Conservation (phyloP, 2,329 filamentous ascomycete genomes). For the Aciculosporium take region DNA sequence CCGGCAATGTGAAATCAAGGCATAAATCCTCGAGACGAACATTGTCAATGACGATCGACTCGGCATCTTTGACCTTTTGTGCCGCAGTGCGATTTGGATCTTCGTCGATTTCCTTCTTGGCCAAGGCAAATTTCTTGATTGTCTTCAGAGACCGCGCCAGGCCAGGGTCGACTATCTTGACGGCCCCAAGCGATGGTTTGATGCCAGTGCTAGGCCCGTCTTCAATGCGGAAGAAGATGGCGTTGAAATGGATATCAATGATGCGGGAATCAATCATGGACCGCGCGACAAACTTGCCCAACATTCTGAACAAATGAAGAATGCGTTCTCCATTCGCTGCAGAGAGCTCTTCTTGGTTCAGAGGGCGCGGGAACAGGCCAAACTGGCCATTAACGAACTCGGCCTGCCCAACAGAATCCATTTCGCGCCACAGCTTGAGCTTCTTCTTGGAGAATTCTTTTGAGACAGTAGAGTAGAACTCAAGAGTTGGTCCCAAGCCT, state of each 20-base stretch:
- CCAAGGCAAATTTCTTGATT: slow-evolving; percentile 72
- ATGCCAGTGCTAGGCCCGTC: slow-evolving; percentile 49
- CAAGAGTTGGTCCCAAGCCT: slow-evolving; percentile 83
- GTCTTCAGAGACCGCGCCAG: slow-evolving; percentile 74
- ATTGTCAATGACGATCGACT: slow-evolving; percentile 59
- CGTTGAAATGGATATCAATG: slow-evolving; percentile 94
- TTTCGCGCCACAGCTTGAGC: slow-evolving; percentile 90
- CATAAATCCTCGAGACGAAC: slow-evolving; percentile 74
- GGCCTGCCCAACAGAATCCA: slow-evolving; percentile 55
- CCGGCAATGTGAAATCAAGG: slow-evolving; percentile 88
- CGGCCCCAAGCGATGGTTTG: slow-evolving; percentile 71
- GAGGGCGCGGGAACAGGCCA: slow-evolving; percentile 82
- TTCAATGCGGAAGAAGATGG: slow-evolving; percentile 91
- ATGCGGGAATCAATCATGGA: slow-evolving; percentile 98
- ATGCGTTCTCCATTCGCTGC: slow-evolving; percentile 76
- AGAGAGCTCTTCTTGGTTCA: slow-evolving; percentile 62
- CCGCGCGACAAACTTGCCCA: slow-evolving; percentile 92
- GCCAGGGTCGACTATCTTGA: slow-evolving; percentile 77
- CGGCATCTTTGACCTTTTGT: slow-evolving; percentile 57
- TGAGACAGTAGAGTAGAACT: slow-evolving; percentile 96
- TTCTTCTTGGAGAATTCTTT: slow-evolving; percentile 97
- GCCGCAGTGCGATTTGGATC: slow-evolving; percentile 48
- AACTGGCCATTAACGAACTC: slow-evolving; percentile 76
- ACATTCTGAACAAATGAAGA: slow-evolving; percentile 75
- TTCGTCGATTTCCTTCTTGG: slow-evolving; percentile 70